Conservation (phyloP, 352 stramenopile genomes). For the Pythium guiyangense region DNA sequence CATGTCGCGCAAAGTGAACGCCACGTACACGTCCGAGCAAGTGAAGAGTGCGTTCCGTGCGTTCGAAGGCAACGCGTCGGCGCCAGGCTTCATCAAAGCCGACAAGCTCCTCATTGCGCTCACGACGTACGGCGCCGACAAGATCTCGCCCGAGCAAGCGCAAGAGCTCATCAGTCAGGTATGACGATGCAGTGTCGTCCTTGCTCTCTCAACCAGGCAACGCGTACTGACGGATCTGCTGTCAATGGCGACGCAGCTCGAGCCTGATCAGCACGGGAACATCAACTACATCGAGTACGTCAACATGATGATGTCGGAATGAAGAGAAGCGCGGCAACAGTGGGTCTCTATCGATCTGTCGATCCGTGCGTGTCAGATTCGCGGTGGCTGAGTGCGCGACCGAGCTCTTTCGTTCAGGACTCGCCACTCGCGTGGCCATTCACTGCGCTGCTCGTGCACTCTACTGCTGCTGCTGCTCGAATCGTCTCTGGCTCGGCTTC, state of each 20-base stretch:
- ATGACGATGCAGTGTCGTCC: too few species aligned
- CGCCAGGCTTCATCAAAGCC: conserved; percentile 77
- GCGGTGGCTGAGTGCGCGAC: background rate
- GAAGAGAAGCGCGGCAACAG: conserved; percentile 7
- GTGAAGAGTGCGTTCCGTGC: conserved; percentile 89
- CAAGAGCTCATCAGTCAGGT: conserved; percentile 89
- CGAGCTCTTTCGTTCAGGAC: background rate
- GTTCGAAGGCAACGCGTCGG: conserved; percentile 60
- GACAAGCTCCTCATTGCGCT: conserved; percentile 83
- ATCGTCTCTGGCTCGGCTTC: background rate
- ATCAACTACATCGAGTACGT: conserved; percentile 94
- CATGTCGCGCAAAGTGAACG: conserved; percentile 94
- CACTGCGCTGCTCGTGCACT: background rate
- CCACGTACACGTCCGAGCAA: conserved; percentile 90
- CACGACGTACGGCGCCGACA: conserved; percentile 88
- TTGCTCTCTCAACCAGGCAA: too few species aligned
- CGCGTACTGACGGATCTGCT: too few species aligned
- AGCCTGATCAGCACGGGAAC: conserved; percentile 88
- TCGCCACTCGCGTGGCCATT: background rate
- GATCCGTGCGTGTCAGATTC: background rate
- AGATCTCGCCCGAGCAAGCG: conserved; percentile 88
- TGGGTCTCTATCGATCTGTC: background rate
- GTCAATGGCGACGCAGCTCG: conserved; percentile 51
- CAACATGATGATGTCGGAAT: conserved; percentile 94
- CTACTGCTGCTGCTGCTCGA: background rate